A percentile compares a stretch with the other conserved stretches of the same genome.
Conservation (phyloP, 2,329 filamentous ascomycete species). For the Fusarium guadeloupense region DNA sequence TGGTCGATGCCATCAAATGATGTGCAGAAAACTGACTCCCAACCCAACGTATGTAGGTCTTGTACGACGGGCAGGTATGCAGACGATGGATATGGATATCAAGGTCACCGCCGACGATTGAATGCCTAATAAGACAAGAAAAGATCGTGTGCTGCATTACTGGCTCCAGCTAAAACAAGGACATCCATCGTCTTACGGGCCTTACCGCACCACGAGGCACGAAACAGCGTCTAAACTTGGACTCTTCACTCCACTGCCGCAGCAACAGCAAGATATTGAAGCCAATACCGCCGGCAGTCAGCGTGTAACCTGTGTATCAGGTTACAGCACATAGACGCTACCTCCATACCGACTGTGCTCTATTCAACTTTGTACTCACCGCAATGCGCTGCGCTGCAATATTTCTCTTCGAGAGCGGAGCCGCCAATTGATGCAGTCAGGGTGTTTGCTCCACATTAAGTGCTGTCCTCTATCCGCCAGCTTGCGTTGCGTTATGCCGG, state of each 20-base stretch:
- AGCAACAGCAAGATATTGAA: slow-evolving; percentile 13
- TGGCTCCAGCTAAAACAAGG: neutral
- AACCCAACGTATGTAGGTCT: too few species aligned
- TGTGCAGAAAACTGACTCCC: neutral
- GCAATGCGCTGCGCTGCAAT: slow-evolving; percentile 15
- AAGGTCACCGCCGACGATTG: slow-evolving; percentile 11
- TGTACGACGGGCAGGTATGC: too few species aligned
- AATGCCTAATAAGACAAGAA: neutral
- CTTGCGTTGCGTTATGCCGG: neutral
- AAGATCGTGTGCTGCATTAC: slow-evolving; percentile 1
- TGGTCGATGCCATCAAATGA: slow-evolving; percentile 14
- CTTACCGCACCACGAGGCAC: slow-evolving; percentile 10
- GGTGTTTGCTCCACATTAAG: slow-evolving; percentile 17
- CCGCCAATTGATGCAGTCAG: slow-evolving; percentile 14
- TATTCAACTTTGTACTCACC: slow-evolving; percentile 29
- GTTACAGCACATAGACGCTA: slow-evolving; percentile 29
- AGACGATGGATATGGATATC: too few species aligned
- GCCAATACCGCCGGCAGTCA: slow-evolving; percentile 28
- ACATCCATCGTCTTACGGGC: neutral
- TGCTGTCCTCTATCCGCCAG: neutral
- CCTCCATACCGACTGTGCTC: slow-evolving; percentile 6
- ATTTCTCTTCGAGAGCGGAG: slow-evolving; percentile 13
- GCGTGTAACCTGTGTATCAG: slow-evolving; percentile 23
- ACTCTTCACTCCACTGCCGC: slow-evolving; percentile 16
- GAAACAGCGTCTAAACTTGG: slow-evolving; percentile 14